These are phyloP conservation scores for Sporothrix pseudoabietina DNA, from an alignment of 2,329 filamentous ascomycete genomes.

Conservation along the genomic window DNA sequence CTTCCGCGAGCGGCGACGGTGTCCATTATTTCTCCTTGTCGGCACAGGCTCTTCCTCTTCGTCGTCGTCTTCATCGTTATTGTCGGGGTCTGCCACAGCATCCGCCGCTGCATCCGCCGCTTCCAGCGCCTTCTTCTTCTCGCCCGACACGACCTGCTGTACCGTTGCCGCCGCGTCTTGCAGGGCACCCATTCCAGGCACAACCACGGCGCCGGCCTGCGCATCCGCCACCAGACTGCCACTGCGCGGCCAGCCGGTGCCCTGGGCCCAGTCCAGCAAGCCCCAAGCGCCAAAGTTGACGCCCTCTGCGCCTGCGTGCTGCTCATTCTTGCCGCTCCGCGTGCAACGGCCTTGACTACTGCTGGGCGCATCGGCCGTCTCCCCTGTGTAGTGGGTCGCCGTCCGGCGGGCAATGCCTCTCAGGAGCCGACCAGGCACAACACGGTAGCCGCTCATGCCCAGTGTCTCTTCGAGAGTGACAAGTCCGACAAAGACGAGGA, in stretches of 20 bases:
- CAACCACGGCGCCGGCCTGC: slow-evolving; percentile 38
- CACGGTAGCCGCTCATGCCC: slow-evolving; percentile 67
- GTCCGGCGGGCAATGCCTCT: slow-evolving; percentile 48
- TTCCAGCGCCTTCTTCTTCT: slow-evolving; percentile 6
- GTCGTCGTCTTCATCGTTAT: not conserved
- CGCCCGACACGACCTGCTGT: not conserved
- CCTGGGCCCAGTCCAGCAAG: slow-evolving; percentile 63
- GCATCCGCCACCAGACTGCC: slow-evolving; percentile 54
- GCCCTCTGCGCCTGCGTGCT: slow-evolving; percentile 36
- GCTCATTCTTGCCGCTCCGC: no score
- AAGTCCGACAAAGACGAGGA: slow-evolving; percentile 64
- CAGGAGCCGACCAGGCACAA: slow-evolving; percentile 57
- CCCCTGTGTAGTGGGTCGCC: slow-evolving; percentile 45
- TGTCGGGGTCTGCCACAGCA: not conserved
- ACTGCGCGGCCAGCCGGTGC: slow-evolving; percentile 57
- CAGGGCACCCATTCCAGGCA: not conserved
- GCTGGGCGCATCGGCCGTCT: not conserved
- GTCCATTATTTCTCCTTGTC: not conserved
- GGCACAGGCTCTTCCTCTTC: not conserved
- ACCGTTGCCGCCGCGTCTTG: slow-evolving; percentile 17
- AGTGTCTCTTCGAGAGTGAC: slow-evolving; percentile 68
- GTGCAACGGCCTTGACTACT: not conserved
- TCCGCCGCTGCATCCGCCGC: not conserved
- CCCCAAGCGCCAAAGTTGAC: slow-evolving; percentile 67
- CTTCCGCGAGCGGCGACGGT: slow-evolving; percentile 5